These are phyloP conservation scores for Nakazawaea pomicola DNA, from an alignment of 805 yeast species.

Conservation along the genomic window DNA sequence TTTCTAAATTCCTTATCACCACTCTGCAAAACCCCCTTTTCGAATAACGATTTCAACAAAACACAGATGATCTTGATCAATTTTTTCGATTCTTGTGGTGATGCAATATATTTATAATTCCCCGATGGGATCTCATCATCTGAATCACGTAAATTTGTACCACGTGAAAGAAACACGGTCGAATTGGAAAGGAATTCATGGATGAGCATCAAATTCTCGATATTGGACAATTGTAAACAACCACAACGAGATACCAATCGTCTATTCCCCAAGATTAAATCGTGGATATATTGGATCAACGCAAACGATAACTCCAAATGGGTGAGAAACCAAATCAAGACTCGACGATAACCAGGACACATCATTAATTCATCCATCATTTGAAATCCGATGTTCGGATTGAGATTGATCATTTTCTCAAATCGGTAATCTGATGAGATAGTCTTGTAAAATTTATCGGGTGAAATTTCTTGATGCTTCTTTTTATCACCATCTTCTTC, in stretches of 20 bases:
- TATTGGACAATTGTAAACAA: constrained; percentile 42
- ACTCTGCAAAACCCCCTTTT: constrained; percentile 38
- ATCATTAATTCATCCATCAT: constrained; percentile 68
- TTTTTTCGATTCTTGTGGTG: constrained; percentile 29
- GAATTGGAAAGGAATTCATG: constrained; percentile 66
- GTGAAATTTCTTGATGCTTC: constrained; percentile 30
- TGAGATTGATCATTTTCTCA: constrained; percentile 45
- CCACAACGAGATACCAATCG: constrained; percentile 63
- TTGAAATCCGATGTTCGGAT: constrained; percentile 48
- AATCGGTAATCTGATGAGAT: constrained; percentile 41
- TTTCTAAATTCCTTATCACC: constrained; percentile 48
- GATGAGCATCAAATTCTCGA: constrained; percentile 61
- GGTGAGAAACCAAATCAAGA: constrained; percentile 62
- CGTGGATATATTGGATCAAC: constrained; percentile 59
- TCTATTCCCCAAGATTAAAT: constrained; percentile 50
- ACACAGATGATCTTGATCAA: constrained; percentile 53
- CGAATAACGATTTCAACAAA: constrained; percentile 52
- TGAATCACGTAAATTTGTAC: constrained; percentile 17
- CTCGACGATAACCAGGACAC: constrained; percentile 60
- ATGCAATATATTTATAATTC: constrained; percentile 24
- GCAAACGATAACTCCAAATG: constrained; percentile 53
- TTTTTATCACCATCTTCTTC: constrained; percentile 31
- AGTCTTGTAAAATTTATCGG: constrained; percentile 46
- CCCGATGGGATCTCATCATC: too few relatives aligned
- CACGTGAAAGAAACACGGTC: constrained; percentile 36